A percentile compares a stretch with the other conserved stretches of the same genome.
These are phyloP conservation scores for Xylaria hypoxylon DNA, from an alignment of 2,329 filamentous ascomycete genomes.

Conservation along the genomic window DNA sequence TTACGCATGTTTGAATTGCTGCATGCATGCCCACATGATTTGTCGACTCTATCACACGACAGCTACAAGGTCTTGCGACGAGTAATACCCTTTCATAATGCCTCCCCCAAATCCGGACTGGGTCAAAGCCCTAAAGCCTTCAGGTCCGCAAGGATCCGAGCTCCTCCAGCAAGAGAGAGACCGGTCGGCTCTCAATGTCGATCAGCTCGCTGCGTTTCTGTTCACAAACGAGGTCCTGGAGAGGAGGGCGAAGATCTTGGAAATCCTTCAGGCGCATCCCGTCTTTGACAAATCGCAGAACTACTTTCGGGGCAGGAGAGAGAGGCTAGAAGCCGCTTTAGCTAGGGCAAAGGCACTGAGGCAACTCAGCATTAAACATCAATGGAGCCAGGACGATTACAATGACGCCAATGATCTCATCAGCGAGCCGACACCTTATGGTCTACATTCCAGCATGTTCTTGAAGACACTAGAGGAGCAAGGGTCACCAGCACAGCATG, in stretches of 20 bases:
- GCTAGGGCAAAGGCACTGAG: conserved; percentile 11
- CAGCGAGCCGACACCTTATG: conserved; percentile 12
- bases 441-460: conserved; percentile 13
- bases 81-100: not conserved
- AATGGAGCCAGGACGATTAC: conserved; percentile 13
- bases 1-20: not conserved
- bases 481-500: conserved; percentile 8
- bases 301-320: conserved; percentile 10
- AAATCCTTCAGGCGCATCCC: conserved; percentile 1
- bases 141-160: conserved; percentile 16
- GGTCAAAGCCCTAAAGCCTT: conserved; percentile 16
- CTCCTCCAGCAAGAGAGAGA: conserved; percentile 12
- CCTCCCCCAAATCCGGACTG: conserved; percentile 16
- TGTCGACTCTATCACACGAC: not conserved
- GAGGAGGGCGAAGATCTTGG: conserved; percentile 8
- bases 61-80: not conserved
- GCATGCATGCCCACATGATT: not conserved
- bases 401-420: conserved; percentile 9
- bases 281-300: conserved; percentile 17
- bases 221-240: conserved; percentile 8
- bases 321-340: conserved; percentile 13
- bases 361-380: conserved; percentile 8
- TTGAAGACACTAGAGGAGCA: conserved; percentile 17
- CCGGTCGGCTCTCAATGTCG: conserved; percentile 12
- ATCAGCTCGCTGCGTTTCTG: conserved; percentile 7